A percentile compares a stretch with the other conserved stretches of the same genome.
These are phyloP conservation scores for Papiliotrema laurentii DNA, from an alignment of 1,284 basidiomycete species.

Conservation along the genomic window DNA sequence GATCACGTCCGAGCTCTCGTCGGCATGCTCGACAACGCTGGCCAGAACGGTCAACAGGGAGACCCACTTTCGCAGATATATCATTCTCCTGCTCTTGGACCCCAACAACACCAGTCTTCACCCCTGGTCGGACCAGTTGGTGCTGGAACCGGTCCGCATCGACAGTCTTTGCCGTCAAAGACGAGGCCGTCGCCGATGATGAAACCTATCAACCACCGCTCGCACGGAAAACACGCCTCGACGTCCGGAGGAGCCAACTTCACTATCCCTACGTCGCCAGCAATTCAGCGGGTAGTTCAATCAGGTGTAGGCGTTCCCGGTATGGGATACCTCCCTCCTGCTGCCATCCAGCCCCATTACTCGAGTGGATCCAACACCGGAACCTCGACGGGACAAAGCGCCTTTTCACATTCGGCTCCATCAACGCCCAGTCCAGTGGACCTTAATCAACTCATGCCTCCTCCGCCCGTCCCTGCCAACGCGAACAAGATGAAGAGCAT, in stretches of 20 bases:
- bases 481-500: slow-evolving; percentile 47
- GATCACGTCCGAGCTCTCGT: slow-evolving; percentile 38
- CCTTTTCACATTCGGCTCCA: slow-evolving; percentile 17
- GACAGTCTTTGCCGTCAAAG: slow-evolving; percentile 36
- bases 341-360: slow-evolving; percentile 35
- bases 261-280: slow-evolving; percentile 28
- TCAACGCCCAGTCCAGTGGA: slow-evolving; percentile 75
- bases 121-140: slow-evolving; percentile 6
- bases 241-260: slow-evolving; percentile 6
- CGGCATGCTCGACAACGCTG: slow-evolving; percentile 25
- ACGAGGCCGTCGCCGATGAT: slow-evolving; percentile 47
- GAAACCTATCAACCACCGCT: slow-evolving; percentile 41
- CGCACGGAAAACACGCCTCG: slow-evolving; percentile 11
- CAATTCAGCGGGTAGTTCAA: slow-evolving; percentile 15
- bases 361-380: slow-evolving; percentile 11
- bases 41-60: slow-evolving; percentile 6
- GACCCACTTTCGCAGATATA: slow-evolving; percentile 5
- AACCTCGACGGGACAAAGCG: background rate
- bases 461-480: slow-evolving; percentile 50
- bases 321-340: slow-evolving; percentile 33
- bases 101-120: slow-evolving; percentile 10
- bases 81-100: background rate
- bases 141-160: slow-evolving; percentile 34
- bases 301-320: slow-evolving; percentile 12
- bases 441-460: slow-evolving; percentile 58